Evolutionary conservation across 257 asterid species (phyloP), one percentile per base, ranked within the genome.

Genomic region (Solanum tarijense): DNA sequence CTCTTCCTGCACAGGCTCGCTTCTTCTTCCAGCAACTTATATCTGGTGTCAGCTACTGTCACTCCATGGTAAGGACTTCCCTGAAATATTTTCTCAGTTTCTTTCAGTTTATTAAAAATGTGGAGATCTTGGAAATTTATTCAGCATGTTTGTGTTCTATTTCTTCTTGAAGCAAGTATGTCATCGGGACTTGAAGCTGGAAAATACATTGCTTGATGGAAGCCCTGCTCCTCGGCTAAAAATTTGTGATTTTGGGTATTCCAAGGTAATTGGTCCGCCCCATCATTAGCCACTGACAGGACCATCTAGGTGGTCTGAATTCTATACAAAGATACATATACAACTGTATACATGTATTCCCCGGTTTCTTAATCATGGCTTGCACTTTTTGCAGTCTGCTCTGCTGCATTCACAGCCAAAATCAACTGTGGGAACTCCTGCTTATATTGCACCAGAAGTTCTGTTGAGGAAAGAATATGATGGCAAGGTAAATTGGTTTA

Each of bases 21-120:
- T 96, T 94, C 94, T 96, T 96, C 86, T 96, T 95, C 81, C 98
- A 96, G 90, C 98, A 96, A 86, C 98, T 96, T 90, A 93, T 96
- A 91, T 96, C 98, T 85, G 98, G 98, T 88, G 98, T 96, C 92
- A 96, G 98, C 93, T 96, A 93, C 91, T 96, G 98, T 88, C 98
- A 96, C 84, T 91, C 98, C 10, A 95, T 95, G 98, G 98, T 93
- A 94, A 85, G 38, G 78, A 27, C 86, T 66, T 86, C 72, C 16
- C 52, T 66, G 38, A 48, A 46, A 29, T 43, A 29, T 81, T 46
- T 46, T 46, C 68, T 46, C 68, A 81, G 32, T 43, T 43, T 79
- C 65, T 27, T 79, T 68, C 60, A 23, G 72, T 46, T 78, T 83
- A 46, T 39, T 60, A n/a, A 90, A 85, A 90, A 85, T n/a, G 73